Base-by-base conservation (phyloP, 345 rosid species). In the Sisymbrium irio region DNA sequence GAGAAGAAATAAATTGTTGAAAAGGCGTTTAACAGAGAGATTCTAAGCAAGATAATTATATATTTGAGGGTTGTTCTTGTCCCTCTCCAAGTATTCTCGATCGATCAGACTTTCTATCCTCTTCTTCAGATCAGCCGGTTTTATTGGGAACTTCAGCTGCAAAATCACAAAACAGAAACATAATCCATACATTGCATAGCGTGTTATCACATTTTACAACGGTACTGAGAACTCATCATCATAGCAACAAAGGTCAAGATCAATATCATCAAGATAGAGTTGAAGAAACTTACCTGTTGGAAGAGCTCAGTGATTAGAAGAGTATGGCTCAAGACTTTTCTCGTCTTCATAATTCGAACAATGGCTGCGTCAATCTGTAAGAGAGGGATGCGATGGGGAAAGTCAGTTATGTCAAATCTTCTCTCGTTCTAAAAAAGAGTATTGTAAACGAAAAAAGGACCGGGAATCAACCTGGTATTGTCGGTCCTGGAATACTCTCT, bases 251-350 rank as follows among this genome's bases (percentile, higher is more conserved):
- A 12, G 30, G 33, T 22, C 65, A n/a, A 56, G 45, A 17, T 25
- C 25, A 47, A 0, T 9, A 25, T 13, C 5, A n/a, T 51, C 57
- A 25, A 25, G 58, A 27, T 2, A 25, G 33, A 19, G 1, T n/a
- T n/a, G 35, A 59, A 66, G 42, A 7, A 39, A 47, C 6, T 81
- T 87, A 89, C 99, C 98, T 92, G 99, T 81, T 95, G 98, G 81
- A 95, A 95, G 75, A 95, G 97, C 82, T 95, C 99, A n/a, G 99
- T 95, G 72, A 95, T 95, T 57, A 95, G 79, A 79, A 92, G 99
- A 4, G 99, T 95, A 85, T 95, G 99, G 75, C 99, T 95, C 22
- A 92, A 85, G 56, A 92, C 89, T 82, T 95, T 95, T 84, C 99
- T 84, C 0, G 99, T 95, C 89, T 95, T 95, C 99, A 95, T 95